These are phyloP conservation scores for Rhododendron kiyosumense DNA, from an alignment of 148 eudicot species.

Conservation along the genomic window DNA sequence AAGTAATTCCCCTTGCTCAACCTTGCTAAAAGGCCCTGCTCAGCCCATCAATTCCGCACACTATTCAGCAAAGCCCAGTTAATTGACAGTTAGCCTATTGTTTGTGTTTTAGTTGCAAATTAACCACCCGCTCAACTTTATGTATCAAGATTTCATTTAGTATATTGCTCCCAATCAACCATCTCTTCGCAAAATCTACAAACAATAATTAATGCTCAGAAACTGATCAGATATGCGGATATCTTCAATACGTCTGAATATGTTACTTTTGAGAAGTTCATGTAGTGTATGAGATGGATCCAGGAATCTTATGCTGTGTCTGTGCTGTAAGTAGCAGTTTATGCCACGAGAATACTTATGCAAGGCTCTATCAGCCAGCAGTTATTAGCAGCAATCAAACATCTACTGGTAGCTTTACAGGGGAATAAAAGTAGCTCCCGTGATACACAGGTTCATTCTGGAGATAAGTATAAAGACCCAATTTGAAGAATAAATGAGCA, in stretches of 20 bases:
- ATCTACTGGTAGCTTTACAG: not conserved
- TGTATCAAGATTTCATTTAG: not conserved
- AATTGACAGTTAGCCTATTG: not conserved
- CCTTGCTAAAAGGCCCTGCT: not conserved
- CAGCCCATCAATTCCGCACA: not conserved
- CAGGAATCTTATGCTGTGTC: not conserved
- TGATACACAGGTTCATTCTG: not conserved
- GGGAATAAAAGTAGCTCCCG: not conserved
- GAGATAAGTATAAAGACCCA: not conserved
- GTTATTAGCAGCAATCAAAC: not conserved
- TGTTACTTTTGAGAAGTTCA: not conserved
- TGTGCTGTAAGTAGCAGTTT: not conserved
- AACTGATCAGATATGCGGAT: not conserved
- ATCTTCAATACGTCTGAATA: not conserved
- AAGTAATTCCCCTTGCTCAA: not conserved
- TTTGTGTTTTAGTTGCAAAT: not conserved
- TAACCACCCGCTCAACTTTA: not conserved
- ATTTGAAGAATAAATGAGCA: not conserved
- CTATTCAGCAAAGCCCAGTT: not conserved
- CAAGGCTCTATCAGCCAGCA: not conserved
- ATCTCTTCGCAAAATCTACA: not conserved
- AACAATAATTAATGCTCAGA: not conserved
- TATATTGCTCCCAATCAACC: constrained; percentile 2
- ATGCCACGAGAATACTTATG: not conserved
- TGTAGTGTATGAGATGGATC: not conserved